Evolutionary conservation across 164 flowering plant genomes (phyloP).

Genomic region (Umbilicus rupestris): DNA sequence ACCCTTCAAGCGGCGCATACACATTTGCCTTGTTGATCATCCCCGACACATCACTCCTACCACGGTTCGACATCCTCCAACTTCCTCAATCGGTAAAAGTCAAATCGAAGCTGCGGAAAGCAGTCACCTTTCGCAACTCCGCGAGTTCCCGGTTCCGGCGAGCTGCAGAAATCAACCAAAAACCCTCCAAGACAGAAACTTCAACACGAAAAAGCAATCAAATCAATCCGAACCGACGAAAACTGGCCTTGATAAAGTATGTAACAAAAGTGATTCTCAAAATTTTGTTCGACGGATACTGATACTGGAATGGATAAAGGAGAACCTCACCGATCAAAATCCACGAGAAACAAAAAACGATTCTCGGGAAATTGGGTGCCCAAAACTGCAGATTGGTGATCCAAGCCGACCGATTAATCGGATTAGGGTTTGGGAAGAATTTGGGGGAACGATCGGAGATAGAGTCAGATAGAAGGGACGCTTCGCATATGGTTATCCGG

Average conservation of each 20-base stretch:
- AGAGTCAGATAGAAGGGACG: too few species aligned
- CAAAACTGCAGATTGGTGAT: not conserved
- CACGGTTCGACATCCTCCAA: conserved; percentile 8
- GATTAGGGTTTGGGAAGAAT: not conserved
- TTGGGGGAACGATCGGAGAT: too few species aligned
- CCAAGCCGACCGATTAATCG: not conserved
- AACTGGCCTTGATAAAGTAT: not conserved
- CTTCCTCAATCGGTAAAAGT: not conserved
- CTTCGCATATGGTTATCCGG: not conserved
- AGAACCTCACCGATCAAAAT: not conserved
- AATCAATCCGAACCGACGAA: not conserved
- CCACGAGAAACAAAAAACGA: not conserved
- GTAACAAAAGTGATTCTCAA: not conserved
- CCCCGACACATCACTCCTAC: conserved; percentile 37
- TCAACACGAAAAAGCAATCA: not conserved
- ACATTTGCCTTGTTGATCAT: conserved; percentile 41
- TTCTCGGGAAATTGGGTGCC: not conserved
- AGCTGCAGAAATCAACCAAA: not conserved
- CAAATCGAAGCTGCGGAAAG: not conserved
- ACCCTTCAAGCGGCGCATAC: conserved; percentile 45
- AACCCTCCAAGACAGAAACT: not conserved
- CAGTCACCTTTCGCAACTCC: not conserved
- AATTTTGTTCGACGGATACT: not conserved
- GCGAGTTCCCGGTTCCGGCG: not conserved
- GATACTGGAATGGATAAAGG: conserved; percentile 2